Conservation (phyloP, 2,329 filamentous ascomycete genomes). For the Fusarium fracticaudum region DNA sequence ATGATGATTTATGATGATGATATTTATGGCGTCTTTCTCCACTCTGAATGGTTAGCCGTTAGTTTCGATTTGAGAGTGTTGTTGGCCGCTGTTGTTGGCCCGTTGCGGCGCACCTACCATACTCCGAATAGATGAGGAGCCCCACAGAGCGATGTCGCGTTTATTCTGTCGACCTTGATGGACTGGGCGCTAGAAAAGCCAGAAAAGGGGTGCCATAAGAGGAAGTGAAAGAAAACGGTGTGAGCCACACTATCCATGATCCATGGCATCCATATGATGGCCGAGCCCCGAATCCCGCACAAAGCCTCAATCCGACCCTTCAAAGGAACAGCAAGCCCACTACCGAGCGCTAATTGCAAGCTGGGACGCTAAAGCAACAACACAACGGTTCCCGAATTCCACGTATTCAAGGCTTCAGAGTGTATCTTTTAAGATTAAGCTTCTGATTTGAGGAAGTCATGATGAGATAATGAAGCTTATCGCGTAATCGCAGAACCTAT, state of each 20-base stretch:
- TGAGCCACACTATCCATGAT: constrained; percentile 30
- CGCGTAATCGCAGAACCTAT: background rate
- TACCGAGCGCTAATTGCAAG: constrained; percentile 29
- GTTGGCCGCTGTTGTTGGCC: constrained; percentile 17
- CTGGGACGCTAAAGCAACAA: constrained; percentile 21
- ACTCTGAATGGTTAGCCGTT: constrained; percentile 25
- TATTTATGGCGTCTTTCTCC: constrained; percentile 28
- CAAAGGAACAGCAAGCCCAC: constrained; percentile 25
- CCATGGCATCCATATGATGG: constrained; percentile 31
- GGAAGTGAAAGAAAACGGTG: constrained; percentile 40
- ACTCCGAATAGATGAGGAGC: constrained; percentile 31
- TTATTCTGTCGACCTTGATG: constrained; percentile 26
- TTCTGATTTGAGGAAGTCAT: background rate
- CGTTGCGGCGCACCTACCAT: constrained; percentile 34
- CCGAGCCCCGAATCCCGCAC: constrained; percentile 28
- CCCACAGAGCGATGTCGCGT: background rate
- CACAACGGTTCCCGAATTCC: constrained; percentile 27
- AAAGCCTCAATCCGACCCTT: constrained; percentile 33
- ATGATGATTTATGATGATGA: constrained; percentile 38
- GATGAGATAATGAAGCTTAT: background rate
- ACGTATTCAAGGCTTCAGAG: constrained; percentile 8
- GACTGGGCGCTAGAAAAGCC: background rate
- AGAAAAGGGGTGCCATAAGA: constrained; percentile 5
- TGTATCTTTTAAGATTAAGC: background rate
- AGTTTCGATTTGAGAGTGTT: constrained; percentile 18